phyloP scores from a whole-genome alignment of 495 filamentous ascomycete species.

The Stereocaulon alpinum region DNA sequence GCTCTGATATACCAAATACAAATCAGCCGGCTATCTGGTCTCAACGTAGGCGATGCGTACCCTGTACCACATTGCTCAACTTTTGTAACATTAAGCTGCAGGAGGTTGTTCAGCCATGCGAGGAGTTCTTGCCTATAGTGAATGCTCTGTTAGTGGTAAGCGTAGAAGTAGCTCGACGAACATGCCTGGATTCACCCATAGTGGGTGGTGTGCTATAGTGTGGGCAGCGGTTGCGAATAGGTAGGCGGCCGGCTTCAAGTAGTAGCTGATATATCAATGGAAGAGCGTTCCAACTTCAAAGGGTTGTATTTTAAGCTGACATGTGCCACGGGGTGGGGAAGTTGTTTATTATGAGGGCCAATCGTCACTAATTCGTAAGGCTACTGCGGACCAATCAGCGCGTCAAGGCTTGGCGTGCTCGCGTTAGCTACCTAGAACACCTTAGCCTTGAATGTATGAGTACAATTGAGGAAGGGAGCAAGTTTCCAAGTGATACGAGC shows the following conservation, averaged over 20 bases:
- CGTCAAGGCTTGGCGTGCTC: not conserved
- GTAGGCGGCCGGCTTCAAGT: too few relatives aligned
- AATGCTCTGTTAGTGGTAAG: not conserved
- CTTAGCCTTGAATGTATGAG: too few relatives aligned
- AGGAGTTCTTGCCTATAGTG: conserved; percentile 83
- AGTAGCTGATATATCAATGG: not conserved
- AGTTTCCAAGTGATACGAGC: too few relatives aligned
- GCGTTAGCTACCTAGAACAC: not conserved
- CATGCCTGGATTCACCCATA: conserved; percentile 49
- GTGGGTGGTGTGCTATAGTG: conserved; percentile 30
- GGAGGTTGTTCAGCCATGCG: conserved; percentile 92
- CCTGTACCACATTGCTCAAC: conserved; percentile 98
- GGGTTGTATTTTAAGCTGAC: not conserved
- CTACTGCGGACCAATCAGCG: not conserved
- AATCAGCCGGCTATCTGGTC: conserved; percentile 4
- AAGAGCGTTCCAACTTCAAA: not conserved
- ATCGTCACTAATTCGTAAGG: not conserved
- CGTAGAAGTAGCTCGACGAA: not conserved
- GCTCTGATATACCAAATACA: conserved; percentile 47
- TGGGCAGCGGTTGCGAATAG: not conserved
- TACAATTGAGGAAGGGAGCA: too few relatives aligned
- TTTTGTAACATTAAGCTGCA: conserved; percentile 95
- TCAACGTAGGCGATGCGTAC: conserved; percentile 43
- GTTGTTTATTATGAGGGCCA: not conserved
- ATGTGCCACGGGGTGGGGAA: not conserved